These are phyloP conservation scores for Neurospora tetrasperma DNA, from an alignment of 495 filamentous ascomycete genomes.

Conservation along the genomic window DNA sequence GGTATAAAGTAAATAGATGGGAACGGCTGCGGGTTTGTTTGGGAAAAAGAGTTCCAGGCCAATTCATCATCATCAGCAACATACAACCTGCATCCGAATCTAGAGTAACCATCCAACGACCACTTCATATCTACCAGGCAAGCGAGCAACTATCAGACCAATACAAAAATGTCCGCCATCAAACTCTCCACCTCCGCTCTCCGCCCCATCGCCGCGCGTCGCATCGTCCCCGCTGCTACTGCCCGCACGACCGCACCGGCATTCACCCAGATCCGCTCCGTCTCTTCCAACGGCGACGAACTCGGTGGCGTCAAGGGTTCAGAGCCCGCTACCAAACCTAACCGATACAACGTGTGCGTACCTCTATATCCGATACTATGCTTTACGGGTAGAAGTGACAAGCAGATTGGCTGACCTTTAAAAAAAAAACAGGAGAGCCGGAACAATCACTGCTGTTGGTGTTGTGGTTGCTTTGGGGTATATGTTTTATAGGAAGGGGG, in stretches of 20 bases:
- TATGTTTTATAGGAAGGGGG: not conserved
- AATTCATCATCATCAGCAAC: not conserved
- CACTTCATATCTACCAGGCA: not conserved
- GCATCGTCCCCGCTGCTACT: not conserved
- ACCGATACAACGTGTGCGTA: not conserved
- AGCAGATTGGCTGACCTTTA: too few species aligned
- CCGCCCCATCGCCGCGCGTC: not conserved
- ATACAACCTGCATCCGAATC: too few species aligned
- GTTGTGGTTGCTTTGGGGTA: not conserved
- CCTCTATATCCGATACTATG: too few species aligned
- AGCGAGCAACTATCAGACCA: not conserved
- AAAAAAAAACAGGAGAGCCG: not conserved
- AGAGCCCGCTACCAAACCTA: not conserved
- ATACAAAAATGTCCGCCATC: not conserved
- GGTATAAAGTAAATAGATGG: not conserved
- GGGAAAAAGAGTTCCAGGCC: not conserved
- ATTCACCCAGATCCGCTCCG: not conserved
- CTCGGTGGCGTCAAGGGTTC: not conserved
- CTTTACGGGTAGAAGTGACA: too few species aligned
- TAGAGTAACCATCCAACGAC: not conserved
- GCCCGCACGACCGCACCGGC: too few species aligned
- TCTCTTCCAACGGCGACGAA: not conserved
- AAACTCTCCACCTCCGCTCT: not conserved
- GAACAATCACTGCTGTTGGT: not conserved
- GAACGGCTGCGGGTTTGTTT: not conserved